A percentile compares a stretch with the other conserved stretches of the same genome.
phyloP scores from a whole-genome alignment of 257 asterid species.

The Cinchona pubescens region DNA sequence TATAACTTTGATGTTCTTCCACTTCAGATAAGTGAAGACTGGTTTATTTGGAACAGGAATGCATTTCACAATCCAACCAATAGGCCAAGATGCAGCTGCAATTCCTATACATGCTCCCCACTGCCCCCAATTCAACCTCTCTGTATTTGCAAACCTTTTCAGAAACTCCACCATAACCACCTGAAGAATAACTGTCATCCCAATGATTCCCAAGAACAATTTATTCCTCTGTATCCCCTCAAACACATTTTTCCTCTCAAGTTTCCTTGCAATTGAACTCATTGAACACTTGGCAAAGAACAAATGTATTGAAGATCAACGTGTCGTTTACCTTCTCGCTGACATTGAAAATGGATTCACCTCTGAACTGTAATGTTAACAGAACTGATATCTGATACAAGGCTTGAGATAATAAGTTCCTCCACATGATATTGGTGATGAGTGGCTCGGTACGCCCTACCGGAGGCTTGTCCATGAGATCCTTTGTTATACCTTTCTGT shows the following conservation, averaged over 20 bases:
- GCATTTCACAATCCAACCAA: conserved; percentile 44
- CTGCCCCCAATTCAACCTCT: conserved; percentile 53
- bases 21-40: conserved; percentile 19
- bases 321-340: conserved; percentile 40
- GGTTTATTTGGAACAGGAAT: conserved; percentile 39
- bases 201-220: conserved; percentile 55
- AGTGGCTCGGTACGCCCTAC: conserved; percentile 44
- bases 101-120: conserved; percentile 57
- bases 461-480: conserved; percentile 42
- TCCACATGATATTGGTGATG: conserved; percentile 50
- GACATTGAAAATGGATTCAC: conserved; percentile 31
- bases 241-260: conserved; percentile 59
- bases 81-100: conserved; percentile 54
- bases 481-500: conserved; percentile 41
- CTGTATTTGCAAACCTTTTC: conserved; percentile 56
- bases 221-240: conserved; percentile 47
- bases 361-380: conserved; percentile 37
- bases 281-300: conserved; percentile 58
- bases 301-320: conserved; percentile 53
- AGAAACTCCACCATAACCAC: conserved; percentile 65
- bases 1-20: background rate
- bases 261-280: conserved; percentile 58
- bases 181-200: conserved; percentile 46
- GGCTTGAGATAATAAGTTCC: conserved; percentile 45
- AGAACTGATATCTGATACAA: conserved; percentile 37